Base-by-base conservation (phyloP, 1,284 basidiomycete genomes). In the Microbotryum saponariae region DNA sequence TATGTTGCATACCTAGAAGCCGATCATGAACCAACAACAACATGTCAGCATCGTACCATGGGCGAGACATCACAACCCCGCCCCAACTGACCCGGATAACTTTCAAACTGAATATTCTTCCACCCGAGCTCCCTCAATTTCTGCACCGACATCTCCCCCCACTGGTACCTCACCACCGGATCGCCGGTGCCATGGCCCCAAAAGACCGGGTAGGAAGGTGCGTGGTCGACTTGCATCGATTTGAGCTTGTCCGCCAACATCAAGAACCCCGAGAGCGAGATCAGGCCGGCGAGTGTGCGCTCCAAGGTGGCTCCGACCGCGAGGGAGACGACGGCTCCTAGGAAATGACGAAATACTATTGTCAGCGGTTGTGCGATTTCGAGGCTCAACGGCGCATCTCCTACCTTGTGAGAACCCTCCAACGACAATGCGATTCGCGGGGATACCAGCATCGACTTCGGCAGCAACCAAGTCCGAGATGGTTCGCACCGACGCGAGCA, bases 141-240 rank as follows among this genome's bases (percentile, higher is more conserved):
- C 3, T 68, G 66, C 45, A 65, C 60, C 14, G 62, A 64, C 51
- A 57, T 48, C 42, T 71, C 52, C 44, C 69, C 69, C 69, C 69
- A 72, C 1, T 42, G 23, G 55, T 52, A 67, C 44, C 69, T 70
- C 21, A 93, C 85, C 16, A 93, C 79, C 10, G 82, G 83, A 74
- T 96, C 91, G 37, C 76, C 77, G n/a, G 78, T 82, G 9, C 91
- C 91, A 67, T 91, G 89, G 7, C 88, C 92, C 85, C 88, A 89
- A 78, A 93, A 93, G 45, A 92, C 80, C 2, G 89, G 86, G 4
- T 60, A 48, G 21, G 56, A 58, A 23, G 44, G 49, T 2, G 82
- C 81, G 67, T 83, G 78, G 16, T 79, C 76, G 8, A 81, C 80
- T 42, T 78, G 73, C 79, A 86, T 82, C 85, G 80, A 75, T 71